Evolutionary conservation across 176 grass and related monocot genomes (phyloP), one percentile per base, ranked within the genome.

Genomic region (Miscanthus lutarioriparius): DNA sequence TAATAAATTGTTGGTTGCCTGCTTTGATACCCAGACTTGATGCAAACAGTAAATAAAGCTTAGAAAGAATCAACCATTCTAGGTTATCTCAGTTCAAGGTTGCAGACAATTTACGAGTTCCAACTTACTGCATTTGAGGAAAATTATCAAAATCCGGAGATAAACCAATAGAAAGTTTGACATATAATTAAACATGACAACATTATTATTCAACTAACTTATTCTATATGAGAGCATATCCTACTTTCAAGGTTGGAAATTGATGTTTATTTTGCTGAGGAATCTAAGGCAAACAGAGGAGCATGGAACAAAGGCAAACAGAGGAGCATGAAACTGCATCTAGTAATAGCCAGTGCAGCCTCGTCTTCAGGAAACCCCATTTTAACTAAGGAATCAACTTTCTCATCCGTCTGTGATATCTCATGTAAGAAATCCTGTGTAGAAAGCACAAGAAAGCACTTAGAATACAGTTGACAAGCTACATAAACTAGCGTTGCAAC

Each of bases 271-370:
- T 77, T 77, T 80, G 28, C 44, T 53, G 12, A 80, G 11, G 11
- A 68, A 37, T 49, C 12, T 51, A 33, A 67, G 14, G 22, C 11
- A 69, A 17, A 39, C 32, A 7, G 32, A 81, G 30, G 4, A 58
- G 22, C 20, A 4, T 20, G 14, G 19, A 59, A 76, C 35, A 65
- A 39, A 61, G 75, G 20, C 22, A n/a, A n/a, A 16, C 58, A 73
- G 40, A 87, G n/a, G 43, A 90, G 81, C 67, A 78, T 86, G n/a
- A n/a, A n/a, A 99, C 96, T 93, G 13, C 96, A 99, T 99, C 89
- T 99, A 28, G 80, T 40, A 45, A 99, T 80, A 40, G 96, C 91
- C 83, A 83, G 59, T 63, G 73, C 81, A 20, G 84, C 91, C 70
- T 92, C 93, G 10, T 88, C 76, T 79, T 90, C 86, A 48, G 77